Base-by-base conservation (phyloP, 75 land plant genomes). In the Ceratopteris richardii region DNA sequence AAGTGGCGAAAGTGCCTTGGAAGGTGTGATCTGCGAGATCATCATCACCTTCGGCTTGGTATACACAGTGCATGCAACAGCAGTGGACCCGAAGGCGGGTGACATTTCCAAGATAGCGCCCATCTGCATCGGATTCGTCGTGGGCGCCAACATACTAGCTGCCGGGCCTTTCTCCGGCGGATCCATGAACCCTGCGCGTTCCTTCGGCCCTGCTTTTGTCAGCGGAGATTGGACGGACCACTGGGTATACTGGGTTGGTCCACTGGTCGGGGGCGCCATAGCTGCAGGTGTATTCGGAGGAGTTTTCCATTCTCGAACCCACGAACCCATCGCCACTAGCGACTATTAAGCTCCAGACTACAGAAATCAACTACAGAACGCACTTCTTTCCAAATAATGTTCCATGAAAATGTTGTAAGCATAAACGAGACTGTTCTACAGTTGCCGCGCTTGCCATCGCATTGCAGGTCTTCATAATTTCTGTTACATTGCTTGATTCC, bases 241-340 rank as follows among this genome's bases (percentile, higher is more conserved):
- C 31, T 90, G 96, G 96, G 74, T 90, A 39, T 90, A 83, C 79
- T 90, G 96, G 96, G 62, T 79, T 19, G 96, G 96, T 0, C 90
- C 96, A 0, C 65, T 90, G 41, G 56, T 83, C 37, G 96, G 96
- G 5, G 91, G 76, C 0, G 86, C 72, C 0, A 18, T 78, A 22
- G 93, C 94, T 0, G 97, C 74, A 1, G 26, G 88, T 37, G 20
- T 91, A 28, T 80, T 87, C 55, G 81, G 73, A 42, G 22, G 55
- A 43, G 20, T 79, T 54, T 84, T 76, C 77, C n/a, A 46, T 46
- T 46, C 48, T 14, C 21, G 14, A 5, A 46, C 48, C 48, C 48
- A 46, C 21, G 14, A n/a, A 17, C 48, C 48, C 3, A 4, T 46
- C 48, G 2, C 48, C 21, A 46, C 37, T 4, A 33, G 9, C 9